These are phyloP conservation scores for Buxus sempervirens DNA, from an alignment of 164 flowering plant genomes.

Conservation along the genomic window DNA sequence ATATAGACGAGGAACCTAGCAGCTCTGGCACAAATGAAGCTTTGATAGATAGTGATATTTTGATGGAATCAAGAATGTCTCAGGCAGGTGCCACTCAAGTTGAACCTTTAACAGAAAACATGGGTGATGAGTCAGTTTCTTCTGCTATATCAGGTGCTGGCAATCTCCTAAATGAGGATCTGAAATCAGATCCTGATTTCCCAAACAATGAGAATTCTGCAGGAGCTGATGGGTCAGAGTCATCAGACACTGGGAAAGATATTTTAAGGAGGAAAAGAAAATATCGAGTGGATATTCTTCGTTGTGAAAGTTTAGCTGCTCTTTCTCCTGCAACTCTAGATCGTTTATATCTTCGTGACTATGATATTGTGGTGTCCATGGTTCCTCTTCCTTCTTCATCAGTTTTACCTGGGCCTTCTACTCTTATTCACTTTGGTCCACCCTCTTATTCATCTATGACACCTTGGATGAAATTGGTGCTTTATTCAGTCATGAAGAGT, in stretches of 20 bases:
- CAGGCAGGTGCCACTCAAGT: slow-evolving; percentile 23
- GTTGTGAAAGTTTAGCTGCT: slow-evolving; percentile 97
- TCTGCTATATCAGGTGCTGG: slow-evolving; percentile 22
- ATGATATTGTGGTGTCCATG: slow-evolving; percentile 89
- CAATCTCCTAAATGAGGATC: slow-evolving; percentile 22
- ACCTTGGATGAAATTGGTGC: slow-evolving; percentile 95
- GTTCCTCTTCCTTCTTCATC: slow-evolving; percentile 90
- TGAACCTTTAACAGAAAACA: slow-evolving; percentile 27
- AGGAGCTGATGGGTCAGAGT: slow-evolving; percentile 33
- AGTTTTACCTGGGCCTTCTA: slow-evolving; percentile 85
- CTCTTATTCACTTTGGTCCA: slow-evolving; percentile 96
- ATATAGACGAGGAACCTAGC: slow-evolving; percentile 21
- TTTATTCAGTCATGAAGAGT: slow-evolving; percentile 64
- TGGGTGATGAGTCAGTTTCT: slow-evolving; percentile 21
- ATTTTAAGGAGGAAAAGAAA: slow-evolving; percentile 39
- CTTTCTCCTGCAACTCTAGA: slow-evolving; percentile 80
- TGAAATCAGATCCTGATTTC: slow-evolving; percentile 22
- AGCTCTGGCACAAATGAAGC: slow-evolving; percentile 20
- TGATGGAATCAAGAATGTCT: slow-evolving; percentile 11
- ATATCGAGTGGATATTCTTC: slow-evolving; percentile 87
- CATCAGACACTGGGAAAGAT: slow-evolving; percentile 34
- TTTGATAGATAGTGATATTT: slow-evolving; percentile 20
- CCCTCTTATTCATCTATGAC: slow-evolving; percentile 91
- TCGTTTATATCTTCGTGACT: slow-evolving; percentile 81
- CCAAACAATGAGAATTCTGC: slow-evolving; percentile 37